Evolutionary conservation across 768 basidiomycete species (phyloP), one percentile per base, ranked within the genome.

Genomic region (Termitomyces sp.): DNA sequence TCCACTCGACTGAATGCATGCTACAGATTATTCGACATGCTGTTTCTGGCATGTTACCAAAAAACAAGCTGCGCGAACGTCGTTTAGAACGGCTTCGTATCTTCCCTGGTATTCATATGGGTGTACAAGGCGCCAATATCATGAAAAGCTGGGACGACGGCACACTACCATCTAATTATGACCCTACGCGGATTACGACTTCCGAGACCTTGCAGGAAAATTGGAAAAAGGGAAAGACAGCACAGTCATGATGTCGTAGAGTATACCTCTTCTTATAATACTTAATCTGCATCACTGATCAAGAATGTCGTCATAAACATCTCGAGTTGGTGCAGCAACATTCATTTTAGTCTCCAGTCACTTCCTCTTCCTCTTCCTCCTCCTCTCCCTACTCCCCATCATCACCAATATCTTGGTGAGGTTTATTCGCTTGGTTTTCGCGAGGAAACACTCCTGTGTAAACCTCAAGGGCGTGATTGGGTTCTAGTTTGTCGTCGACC

Each of bases 21-120:
- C 27, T 28, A 55, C 67, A 99, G 97, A 91, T 98, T 63, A 93
- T 99, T 56, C 86, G 93, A 12, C 84, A 92, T 61, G 97, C 97
- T 3, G 97, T 99, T 4, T 90, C 96, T 11, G 93, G 96, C 64
- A 99, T 99, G 97, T 78, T 99, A 54, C 97, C 96, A 34, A 99
- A 98, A 74, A 99, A 99, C 78, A 95, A 89, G 61, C 84, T 97
- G 59, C 84, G 97, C 25, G 91, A 96, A 46, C 80, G 91, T 45
- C 82, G 97, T 35, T 72, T 99, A 48, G 92, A 91, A 57, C 78
- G 97, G 54, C 77, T 99, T 48, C 88, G 90, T 59, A 89, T 98
- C 61, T 98, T 95, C 66, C 83, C 90, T 40, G 89, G 82, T 10
- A 73, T 84, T 50, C 82, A 90, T 59, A 86, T 88, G 78, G 90